Conservation (phyloP, 495 filamentous ascomycete species). For the Penicillium manginii region DNA sequence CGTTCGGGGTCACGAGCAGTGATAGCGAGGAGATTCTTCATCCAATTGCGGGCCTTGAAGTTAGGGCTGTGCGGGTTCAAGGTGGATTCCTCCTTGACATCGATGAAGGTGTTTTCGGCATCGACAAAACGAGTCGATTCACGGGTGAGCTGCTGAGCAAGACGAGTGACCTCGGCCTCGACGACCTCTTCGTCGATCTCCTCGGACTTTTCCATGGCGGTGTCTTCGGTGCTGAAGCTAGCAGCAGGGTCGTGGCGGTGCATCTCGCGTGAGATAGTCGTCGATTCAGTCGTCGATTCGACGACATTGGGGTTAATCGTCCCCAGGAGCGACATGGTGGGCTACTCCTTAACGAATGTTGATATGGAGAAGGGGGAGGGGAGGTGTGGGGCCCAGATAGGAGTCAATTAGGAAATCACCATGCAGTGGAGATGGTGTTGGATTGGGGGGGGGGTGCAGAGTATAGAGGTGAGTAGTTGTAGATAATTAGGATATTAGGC, state of each 20-base stretch:
- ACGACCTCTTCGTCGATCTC: conserved; percentile 36
- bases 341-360: conserved; percentile 5
- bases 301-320: conserved; percentile 41
- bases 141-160: conserved; percentile 53
- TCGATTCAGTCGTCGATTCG: conserved; percentile 13
- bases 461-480: conserved; percentile 7
- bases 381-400: conserved; percentile 14
- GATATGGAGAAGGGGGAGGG: neutral
- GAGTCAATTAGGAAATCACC: conserved; percentile 18
- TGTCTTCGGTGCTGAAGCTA: conserved; percentile 39
- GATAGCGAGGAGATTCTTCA: conserved; percentile 54
- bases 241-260: conserved; percentile 28
- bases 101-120: conserved; percentile 50
- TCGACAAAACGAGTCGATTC: conserved; percentile 43
- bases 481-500: conserved; percentile 4
- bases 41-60: conserved; percentile 56
- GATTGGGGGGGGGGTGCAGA: no score
- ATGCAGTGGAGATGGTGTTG: conserved; percentile 16
- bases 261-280: conserved; percentile 17
- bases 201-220: conserved; percentile 31
- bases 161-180: conserved; percentile 45
- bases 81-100: conserved; percentile 42
- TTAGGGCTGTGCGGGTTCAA: conserved; percentile 51
- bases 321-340: conserved; percentile 45
- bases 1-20: conserved; percentile 52